phyloP scores from a whole-genome alignment of 176 grass and related monocot genomes.

The Oryza brachyantha region DNA sequence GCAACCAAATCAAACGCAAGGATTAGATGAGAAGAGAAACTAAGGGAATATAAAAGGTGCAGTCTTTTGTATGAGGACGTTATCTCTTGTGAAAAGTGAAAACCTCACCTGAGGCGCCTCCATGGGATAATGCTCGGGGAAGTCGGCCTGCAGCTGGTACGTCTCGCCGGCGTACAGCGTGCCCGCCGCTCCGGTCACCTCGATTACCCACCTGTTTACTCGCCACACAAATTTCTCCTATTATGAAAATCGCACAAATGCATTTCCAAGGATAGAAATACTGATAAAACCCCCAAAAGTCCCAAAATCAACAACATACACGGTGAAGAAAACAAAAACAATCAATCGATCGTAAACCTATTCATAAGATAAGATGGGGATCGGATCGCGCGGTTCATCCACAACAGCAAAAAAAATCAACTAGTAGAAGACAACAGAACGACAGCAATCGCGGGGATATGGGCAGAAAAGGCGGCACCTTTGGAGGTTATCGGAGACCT shows the following conservation, averaged over 20 bases:
- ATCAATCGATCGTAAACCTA: background rate
- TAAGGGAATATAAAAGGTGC: background rate
- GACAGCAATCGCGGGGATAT: slow-evolving; percentile 6
- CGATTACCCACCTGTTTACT: slow-evolving; percentile 74
- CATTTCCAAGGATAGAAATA: background rate
- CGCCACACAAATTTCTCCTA: background rate
- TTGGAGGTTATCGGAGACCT: slow-evolving; percentile 78
- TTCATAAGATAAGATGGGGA: background rate
- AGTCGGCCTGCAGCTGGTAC: slow-evolving; percentile 89
- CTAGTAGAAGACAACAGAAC: background rate
- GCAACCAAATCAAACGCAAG: slow-evolving; percentile 6
- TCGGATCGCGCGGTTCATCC: background rate
- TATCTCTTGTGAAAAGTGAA: background rate
- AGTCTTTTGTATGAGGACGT: background rate
- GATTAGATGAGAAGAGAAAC: background rate
- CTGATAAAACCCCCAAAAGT: background rate
- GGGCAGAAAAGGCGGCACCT: slow-evolving; percentile 44
- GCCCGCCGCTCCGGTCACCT: slow-evolving; percentile 71
- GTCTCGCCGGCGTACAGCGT: slow-evolving; percentile 79
- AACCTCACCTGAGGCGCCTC: slow-evolving; percentile 84
- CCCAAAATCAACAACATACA: slow-evolving; percentile 2
- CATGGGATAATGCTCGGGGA: slow-evolving; percentile 98
- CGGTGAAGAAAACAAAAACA: background rate
- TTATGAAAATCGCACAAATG: background rate
- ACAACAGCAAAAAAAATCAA: background rate